Evolutionary conservation across 2,329 filamentous ascomycete species (phyloP), one percentile per base, ranked within the genome.

Genomic region (Truncatella angustata): DNA sequence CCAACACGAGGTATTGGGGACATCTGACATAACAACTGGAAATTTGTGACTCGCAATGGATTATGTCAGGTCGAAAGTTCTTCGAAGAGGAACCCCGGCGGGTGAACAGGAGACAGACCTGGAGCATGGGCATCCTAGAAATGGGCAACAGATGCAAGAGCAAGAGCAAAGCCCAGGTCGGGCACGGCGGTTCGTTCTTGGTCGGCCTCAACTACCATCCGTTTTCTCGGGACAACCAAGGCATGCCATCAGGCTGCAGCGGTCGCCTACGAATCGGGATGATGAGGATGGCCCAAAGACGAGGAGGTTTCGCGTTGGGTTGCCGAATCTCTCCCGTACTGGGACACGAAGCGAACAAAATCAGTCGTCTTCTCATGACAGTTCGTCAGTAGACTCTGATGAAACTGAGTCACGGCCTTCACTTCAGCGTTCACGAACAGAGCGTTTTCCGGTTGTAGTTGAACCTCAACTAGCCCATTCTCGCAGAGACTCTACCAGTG

Each of bases 271-370:
- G 18, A 12, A 32, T 12, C 52, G 58, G 40, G 65, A 64, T 20
- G 67, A 66, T 23, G 54, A 61, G 16, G 69, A 74, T 43, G 76
- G 71, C 18, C 76, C 77, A 30, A 82, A 82, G 60, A 73, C 75
- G 1, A 74, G 77, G 2, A 66, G 68, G 3, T 70, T 74, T 45
- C 61, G 66, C 16, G 59, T 75, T 3, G 65, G 66, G 4, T 59
- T 71, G 50, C 66, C 75, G 1, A 68, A 70, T 47, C 65, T 77
- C 12, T 64, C 62, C 49, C 67, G 71, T 51, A 69, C 70, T 1
- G 70, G 71, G 66, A 70, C 70, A 16, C 62, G 59, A 52, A 64
- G 64, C n/a, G 69, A 67, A 14, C 67, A 65, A 21, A 66, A 64
- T 5, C 64, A 63, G 6, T 14, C 28, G 7, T 36, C 28, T 14